A percentile compares a stretch with the other conserved stretches of the same genome.
Conservation (phyloP, 2,329 filamentous ascomycete species). For the Ustilaginoidea virens region DNA sequence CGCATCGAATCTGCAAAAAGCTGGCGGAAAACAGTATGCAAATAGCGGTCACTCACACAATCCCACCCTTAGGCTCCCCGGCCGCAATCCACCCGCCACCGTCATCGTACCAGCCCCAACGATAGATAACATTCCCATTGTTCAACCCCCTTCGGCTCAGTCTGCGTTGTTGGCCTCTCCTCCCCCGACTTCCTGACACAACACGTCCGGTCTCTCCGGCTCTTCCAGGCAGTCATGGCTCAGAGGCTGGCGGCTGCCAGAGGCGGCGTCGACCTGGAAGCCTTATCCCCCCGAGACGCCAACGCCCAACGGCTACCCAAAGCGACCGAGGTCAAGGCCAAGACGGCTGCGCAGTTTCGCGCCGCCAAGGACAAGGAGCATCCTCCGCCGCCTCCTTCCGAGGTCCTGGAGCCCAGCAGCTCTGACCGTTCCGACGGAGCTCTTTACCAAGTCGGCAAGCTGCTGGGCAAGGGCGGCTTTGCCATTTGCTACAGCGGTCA, state of each 20-base stretch:
- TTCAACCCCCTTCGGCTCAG: not conserved
- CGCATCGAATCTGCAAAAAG: no score
- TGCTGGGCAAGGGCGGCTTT: slow-evolving; percentile 70
- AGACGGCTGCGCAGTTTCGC: slow-evolving; percentile 36
- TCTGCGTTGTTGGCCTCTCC: not conserved
- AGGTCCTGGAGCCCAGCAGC: slow-evolving; percentile 48
- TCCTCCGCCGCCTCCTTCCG: slow-evolving; percentile 45
- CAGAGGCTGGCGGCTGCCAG: slow-evolving; percentile 30
- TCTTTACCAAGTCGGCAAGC: slow-evolving; percentile 56
- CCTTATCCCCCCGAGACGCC: slow-evolving; percentile 47
- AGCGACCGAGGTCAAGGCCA: slow-evolving; percentile 32
- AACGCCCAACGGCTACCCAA: slow-evolving; percentile 42
- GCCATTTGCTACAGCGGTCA: slow-evolving; percentile 67
- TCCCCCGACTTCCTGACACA: not conserved
- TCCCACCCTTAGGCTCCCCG: no score
- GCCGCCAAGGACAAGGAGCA: slow-evolving; percentile 50
- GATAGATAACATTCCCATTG: no score
- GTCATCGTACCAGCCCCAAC: no score
- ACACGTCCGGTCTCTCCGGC: slow-evolving; percentile 3
- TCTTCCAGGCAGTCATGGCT: slow-evolving; percentile 21
- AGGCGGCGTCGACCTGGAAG: slow-evolving; percentile 42
- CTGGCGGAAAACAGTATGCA: no score
- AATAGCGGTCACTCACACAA: no score
- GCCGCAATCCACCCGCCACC: no score
- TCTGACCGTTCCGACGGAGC: slow-evolving; percentile 54